A percentile compares a stretch with the other conserved stretches of the same genome.
phyloP scores from a whole-genome alignment of 2,329 filamentous ascomycete species.

The Trichoderma breve region DNA sequence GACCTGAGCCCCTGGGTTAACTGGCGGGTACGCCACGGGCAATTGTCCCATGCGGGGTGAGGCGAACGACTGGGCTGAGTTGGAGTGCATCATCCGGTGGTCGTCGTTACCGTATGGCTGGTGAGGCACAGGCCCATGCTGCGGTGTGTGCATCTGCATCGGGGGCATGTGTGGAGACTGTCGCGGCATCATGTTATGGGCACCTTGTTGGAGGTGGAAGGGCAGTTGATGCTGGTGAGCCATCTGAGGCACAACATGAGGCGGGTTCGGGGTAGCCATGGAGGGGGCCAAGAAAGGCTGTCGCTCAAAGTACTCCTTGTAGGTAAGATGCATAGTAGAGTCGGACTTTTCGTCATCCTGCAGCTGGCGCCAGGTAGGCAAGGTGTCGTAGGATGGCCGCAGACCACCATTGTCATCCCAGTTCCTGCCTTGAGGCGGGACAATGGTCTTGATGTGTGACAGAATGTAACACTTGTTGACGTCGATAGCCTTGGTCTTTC shows the following conservation, averaged over 20 bases:
- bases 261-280: constrained; percentile 65
- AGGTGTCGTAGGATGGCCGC: constrained; percentile 78
- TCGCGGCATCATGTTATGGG: constrained; percentile 64
- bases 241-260: constrained; percentile 68
- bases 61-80: constrained; percentile 78
- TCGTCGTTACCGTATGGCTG: constrained; percentile 73
- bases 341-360: constrained; percentile 68
- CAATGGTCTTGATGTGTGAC: constrained; percentile 52
- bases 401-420: constrained; percentile 80
- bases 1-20: constrained; percentile 68
- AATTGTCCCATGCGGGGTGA: constrained; percentile 75
- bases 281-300: constrained; percentile 55
- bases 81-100: constrained; percentile 85
- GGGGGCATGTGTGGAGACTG: constrained; percentile 73
- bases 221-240: constrained; percentile 83
- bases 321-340: constrained; percentile 64
- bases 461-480: constrained; percentile 65
- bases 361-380: constrained; percentile 76
- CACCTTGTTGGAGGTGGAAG: constrained; percentile 74
- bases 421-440: constrained; percentile 54
- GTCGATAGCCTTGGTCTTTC: constrained; percentile 70
- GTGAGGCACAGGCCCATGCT: constrained; percentile 65
- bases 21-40: constrained; percentile 67
- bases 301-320: constrained; percentile 76
- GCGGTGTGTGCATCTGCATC: constrained; percentile 73